Conservation (phyloP, 345 rosid species). For the Ceriops tagal region DNA sequence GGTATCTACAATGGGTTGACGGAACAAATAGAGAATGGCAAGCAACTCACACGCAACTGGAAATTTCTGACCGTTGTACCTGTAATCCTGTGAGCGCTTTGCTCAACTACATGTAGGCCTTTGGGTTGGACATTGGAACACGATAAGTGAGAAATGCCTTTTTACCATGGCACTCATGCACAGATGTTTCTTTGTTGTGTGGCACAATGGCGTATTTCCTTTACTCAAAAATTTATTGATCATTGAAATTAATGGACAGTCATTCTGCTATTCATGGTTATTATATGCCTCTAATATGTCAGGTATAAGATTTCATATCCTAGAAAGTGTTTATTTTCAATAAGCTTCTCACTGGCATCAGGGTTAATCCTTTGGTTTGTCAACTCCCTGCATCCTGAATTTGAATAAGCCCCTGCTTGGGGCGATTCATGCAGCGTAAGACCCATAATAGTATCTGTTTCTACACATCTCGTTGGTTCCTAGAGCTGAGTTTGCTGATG, state of each 20-base stretch:
- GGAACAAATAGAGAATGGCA: constrained; percentile 95
- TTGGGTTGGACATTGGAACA: background rate
- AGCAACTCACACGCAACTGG: constrained; percentile 92
- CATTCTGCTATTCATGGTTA: background rate
- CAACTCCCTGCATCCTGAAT: background rate
- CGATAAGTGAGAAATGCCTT: background rate
- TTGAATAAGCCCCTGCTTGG: background rate
- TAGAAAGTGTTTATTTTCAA: background rate
- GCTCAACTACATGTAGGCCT: background rate
- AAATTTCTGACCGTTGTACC: constrained; percentile 93
- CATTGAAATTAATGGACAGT: background rate
- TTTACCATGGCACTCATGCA: background rate
- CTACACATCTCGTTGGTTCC: background rate
- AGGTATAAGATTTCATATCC: background rate
- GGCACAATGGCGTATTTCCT: background rate
- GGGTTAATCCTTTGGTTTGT: background rate
- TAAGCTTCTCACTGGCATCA: background rate
- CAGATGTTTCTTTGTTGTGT: background rate
- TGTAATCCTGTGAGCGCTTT: constrained; percentile 70
- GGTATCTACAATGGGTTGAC: constrained; percentile 91
- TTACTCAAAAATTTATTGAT: background rate
- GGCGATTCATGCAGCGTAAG: too few relatives aligned
- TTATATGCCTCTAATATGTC: background rate
- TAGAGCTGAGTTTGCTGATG: too few relatives aligned
- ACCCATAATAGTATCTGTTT: background rate